These are phyloP conservation scores for Candida germanica DNA, from an alignment of 805 yeast genomes.

Conservation along the genomic window DNA sequence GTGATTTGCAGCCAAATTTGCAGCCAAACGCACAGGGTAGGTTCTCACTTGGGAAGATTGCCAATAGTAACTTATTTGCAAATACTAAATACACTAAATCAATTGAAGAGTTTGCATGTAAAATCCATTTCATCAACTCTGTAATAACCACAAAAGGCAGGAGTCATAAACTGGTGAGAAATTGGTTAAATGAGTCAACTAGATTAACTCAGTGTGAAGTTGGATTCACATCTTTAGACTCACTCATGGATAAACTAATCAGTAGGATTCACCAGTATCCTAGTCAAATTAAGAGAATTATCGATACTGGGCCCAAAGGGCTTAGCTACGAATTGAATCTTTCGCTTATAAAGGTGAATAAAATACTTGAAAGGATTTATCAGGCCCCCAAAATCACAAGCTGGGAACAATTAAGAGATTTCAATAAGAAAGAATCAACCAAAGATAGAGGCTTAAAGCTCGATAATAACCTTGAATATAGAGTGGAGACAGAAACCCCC, in stretches of 20 bases:
- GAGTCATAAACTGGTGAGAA: slow-evolving; percentile 1
- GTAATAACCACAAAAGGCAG: slow-evolving; percentile 4
- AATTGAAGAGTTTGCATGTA: slow-evolving; percentile 4
- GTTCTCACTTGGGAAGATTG: slow-evolving; percentile 2
- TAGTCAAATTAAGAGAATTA: slow-evolving; percentile 14
- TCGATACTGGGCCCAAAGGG: slow-evolving; percentile 10
- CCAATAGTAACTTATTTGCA: slow-evolving; percentile 7
- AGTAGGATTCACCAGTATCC: slow-evolving; percentile 42
- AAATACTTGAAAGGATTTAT: slow-evolving; percentile 15
- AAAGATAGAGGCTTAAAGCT: neutral
- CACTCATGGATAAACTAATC: slow-evolving; percentile 42
- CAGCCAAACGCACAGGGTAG: no score
- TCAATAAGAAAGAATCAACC: slow-evolving; percentile 4
- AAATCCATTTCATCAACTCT: slow-evolving; percentile 2
- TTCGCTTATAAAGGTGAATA: slow-evolving; percentile 19
- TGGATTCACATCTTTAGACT: slow-evolving; percentile 2
- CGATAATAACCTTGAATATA: slow-evolving; percentile 9
- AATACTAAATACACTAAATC: slow-evolving; percentile 1
- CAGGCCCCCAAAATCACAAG: slow-evolving; percentile 10
- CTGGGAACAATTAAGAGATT: slow-evolving; percentile 15
- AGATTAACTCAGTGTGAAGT: neutral
- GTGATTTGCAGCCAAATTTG: no score
- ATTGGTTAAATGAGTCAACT: slow-evolving; percentile 4
- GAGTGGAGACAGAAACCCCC: slow-evolving; percentile 1
- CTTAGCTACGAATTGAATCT: slow-evolving; percentile 15